Base-by-base conservation (phyloP, 1,284 basidiomycete genomes). In the Ganoderma meredithae region DNA sequence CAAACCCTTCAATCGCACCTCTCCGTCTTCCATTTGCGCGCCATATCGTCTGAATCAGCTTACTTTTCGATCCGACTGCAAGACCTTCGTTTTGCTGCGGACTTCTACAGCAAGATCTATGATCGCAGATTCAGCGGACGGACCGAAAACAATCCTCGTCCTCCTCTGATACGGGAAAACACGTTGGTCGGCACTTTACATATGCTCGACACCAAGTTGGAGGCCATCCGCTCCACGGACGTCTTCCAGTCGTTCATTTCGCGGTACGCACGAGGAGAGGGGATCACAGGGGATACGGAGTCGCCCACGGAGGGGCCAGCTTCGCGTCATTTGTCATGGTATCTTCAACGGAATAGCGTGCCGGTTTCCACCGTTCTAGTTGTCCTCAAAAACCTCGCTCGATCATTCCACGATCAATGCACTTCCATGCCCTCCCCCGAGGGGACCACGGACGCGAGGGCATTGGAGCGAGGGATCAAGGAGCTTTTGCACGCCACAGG, bases 1-100 rank as follows among this genome's bases (percentile, higher is more conserved):
- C 87, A 90, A 69, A 89, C 94, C 0, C 81, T 96, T 9, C 86
- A 89, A 66, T 84, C 90, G 0, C 94, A 97, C 78, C 81, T 95
- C 1, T 87, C 88, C 0, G 79, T 97, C 19, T 93, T 88, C 76
- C 84, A 83, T 59, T 88, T 89, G 71, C 89, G 93, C 59, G 82
- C 80, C 55, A 87, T 90, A 83, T 81, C 83, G 1, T 84, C 88
- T 0, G 72, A 81, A 41, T 86, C 85, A 5, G 83, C 82, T 9
- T 89, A 87, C 74, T 92, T 91, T 79, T 85, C 89, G 69, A 79
- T 94, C 41, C 81, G 86, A 13, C 77, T 92, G 47, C 90, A 92
- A 70, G 92, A 94, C 75, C 81, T 94, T 6, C 84, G 88, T 36
- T 92, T 92, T 73, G 84, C 86, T 0, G 83, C 85, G 27, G 90